Conservation (phyloP, 2,329 filamentous ascomycete species). For the Colletotrichum caudatum region DNA sequence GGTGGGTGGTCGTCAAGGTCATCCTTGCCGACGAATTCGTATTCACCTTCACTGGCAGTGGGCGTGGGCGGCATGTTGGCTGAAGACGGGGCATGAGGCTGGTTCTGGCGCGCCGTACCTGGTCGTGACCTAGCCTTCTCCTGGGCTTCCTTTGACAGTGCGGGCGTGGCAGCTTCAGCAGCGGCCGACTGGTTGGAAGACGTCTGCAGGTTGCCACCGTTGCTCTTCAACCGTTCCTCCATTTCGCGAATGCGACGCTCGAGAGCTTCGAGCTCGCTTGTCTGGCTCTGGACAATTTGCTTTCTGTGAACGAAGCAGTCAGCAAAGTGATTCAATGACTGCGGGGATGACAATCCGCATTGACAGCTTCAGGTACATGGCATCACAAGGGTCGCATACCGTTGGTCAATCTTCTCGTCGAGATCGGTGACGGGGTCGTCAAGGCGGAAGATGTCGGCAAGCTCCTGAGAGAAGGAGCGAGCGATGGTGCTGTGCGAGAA, state of each 20-base stretch:
- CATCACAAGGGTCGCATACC: conserved; percentile 67
- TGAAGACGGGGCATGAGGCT: conserved; percentile 63
- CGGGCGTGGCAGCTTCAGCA: conserved; percentile 46
- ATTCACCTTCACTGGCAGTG: conserved; percentile 73
- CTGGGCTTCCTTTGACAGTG: conserved; percentile 44
- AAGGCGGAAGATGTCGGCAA: conserved; percentile 91
- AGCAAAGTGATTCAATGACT: conserved; percentile 2
- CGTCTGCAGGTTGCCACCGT: conserved; percentile 42
- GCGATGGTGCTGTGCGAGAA: conserved; percentile 78
- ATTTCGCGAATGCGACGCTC: conserved; percentile 87
- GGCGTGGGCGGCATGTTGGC: conserved; percentile 72
- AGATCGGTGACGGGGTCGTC: conserved; percentile 82
- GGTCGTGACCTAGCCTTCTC: conserved; percentile 63
- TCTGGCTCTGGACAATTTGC: conserved; percentile 79
- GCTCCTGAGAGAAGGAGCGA: conserved; percentile 84
- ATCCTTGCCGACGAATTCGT: conserved; percentile 47
- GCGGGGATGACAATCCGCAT: not conserved
- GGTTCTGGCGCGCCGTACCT: conserved; percentile 63
- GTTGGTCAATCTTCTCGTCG: conserved; percentile 80
- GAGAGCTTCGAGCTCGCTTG: conserved; percentile 85
- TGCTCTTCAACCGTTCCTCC: conserved; percentile 77
- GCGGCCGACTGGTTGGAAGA: conserved; percentile 42
- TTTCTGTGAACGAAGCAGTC: conserved; percentile 68
- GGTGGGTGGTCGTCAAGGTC: conserved; percentile 43
- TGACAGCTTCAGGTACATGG: not conserved